Percentiles rank a stretch among this genome's conserved stretches.
These are phyloP conservation scores for Phoma sp. DNA, from an alignment of 2,329 filamentous ascomycete genomes.

Conservation along the genomic window DNA sequence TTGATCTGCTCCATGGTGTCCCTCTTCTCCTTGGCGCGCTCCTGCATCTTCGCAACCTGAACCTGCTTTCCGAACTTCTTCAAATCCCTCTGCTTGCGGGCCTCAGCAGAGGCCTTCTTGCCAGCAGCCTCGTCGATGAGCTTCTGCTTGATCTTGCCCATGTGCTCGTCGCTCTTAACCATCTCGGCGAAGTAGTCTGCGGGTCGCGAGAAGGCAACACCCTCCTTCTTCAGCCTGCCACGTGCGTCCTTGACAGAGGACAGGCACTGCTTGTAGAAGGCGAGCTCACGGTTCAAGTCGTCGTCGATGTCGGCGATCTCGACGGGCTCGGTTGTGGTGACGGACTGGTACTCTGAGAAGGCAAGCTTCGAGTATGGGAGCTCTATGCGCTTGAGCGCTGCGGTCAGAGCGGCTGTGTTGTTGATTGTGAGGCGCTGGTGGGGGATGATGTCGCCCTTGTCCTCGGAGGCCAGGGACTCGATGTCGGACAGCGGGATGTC, in stretches of 20 bases:
- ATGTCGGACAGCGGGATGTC: conserved; percentile 90
- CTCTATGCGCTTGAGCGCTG: conserved; percentile 79
- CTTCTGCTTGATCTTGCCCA: conserved; percentile 95
- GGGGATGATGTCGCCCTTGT: conserved; percentile 84
- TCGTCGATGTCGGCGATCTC: conserved; percentile 85
- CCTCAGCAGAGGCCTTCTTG: conserved; percentile 92
- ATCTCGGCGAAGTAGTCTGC: conserved; percentile 98
- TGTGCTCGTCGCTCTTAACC: conserved; percentile 98
- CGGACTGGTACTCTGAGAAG: conserved; percentile 82
- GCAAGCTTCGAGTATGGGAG: conserved; percentile 72
- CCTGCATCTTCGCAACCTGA: conserved; percentile 93
- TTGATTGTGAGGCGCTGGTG: conserved; percentile 96
- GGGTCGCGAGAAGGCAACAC: conserved; percentile 83
- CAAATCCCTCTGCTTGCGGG: conserved; percentile 87
- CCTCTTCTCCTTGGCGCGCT: conserved; percentile 88
- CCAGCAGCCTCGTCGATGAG: conserved; percentile 87
- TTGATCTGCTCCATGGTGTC: conserved; percentile 96
- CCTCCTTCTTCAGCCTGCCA: conserved; percentile 77
- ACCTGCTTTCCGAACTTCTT: conserved; percentile 99
- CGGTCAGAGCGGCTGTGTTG: conserved; percentile 85
- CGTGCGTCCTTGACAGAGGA: conserved; percentile 78
- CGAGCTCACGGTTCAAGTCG: conserved; percentile 88
- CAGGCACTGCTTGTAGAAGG: conserved; percentile 89
- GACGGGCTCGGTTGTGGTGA: conserved; percentile 72
- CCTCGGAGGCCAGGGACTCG: conserved; percentile 76